Evolutionary conservation across 2,329 filamentous ascomycete species (phyloP).

Genomic region (Aaosphaeria pasadenensis): DNA sequence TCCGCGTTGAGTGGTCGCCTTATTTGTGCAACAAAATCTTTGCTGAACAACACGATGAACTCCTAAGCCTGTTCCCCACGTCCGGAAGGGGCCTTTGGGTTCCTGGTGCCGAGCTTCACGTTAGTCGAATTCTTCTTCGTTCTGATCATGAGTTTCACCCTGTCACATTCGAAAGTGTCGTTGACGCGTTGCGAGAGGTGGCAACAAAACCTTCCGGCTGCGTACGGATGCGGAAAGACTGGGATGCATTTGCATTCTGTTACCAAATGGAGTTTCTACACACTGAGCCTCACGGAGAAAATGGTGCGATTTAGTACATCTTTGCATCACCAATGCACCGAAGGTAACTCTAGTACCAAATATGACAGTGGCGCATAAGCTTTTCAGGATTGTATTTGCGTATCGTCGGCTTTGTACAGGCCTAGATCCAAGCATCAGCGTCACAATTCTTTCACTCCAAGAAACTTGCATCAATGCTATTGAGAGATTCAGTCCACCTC

Average conservation of each 20-base stretch:
- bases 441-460: constrained; percentile 6
- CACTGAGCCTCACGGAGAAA: constrained; percentile 4
- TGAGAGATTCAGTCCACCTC: constrained; percentile 9
- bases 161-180: too few relatives aligned
- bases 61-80: too few relatives aligned
- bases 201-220: not conserved
- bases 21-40: too few relatives aligned
- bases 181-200: not conserved
- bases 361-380: too few relatives aligned
- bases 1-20: too few relatives aligned
- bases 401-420: constrained; percentile 8
- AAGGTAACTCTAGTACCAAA: not conserved
- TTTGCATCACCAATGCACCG: constrained; percentile 12
- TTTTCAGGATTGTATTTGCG: not conserved
- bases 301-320: constrained; percentile 3
- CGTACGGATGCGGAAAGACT: not conserved
- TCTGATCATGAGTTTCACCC: too few relatives aligned
- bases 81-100: too few relatives aligned
- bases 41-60: too few relatives aligned
- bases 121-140: too few relatives aligned
- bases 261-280: constrained; percentile 3
- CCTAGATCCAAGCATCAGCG: constrained; percentile 5
- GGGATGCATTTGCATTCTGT: constrained; percentile 2
- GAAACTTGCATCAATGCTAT: constrained; percentile 11
- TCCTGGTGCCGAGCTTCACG: too few relatives aligned